Evolutionary conservation across 192 early-diverging fungal species (phyloP), one percentile per base, ranked within the genome.

Genomic region (Funneliformis geosporum): DNA sequence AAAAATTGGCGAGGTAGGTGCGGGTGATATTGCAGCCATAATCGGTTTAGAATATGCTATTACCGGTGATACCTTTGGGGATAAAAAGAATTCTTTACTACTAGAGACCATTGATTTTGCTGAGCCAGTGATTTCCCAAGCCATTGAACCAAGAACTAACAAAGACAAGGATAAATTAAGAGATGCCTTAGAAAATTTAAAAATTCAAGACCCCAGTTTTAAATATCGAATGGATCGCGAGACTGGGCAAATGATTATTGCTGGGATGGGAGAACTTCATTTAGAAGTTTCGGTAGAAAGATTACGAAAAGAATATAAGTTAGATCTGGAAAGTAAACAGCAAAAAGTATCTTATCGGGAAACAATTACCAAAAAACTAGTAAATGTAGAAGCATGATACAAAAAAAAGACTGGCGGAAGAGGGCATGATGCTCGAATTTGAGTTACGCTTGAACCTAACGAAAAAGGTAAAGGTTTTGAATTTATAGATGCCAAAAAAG

Each of bases 191-290:
- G 67, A 38, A 33, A 68, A 68, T 38, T 38, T 68, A 33, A 68
- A 68, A 68, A 38, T 68, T 28, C 67, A 68, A 68, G 67, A 68
- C 67, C 67, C 67, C 11, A 68, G 67, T 68, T 68, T 68, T 68
- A 68, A 68, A 38, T 68, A 68, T 68, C 28, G 67, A 7, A 68
- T 68, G 38, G 67, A 68, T 18, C n/a, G 67, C 8, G 67, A 68
- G 38, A 68, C 67, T 1, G 67, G 67, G 7, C 67, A 68, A 68
- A 68, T 68, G 67, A 68, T 68, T 68, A 68, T 68, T 38, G n/a
- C 67, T 38, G 67, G 67, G 5, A 68, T 68, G 67, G 67, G 67
- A 6, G 67, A 68, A 68, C 38, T 68, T 38, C 67, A 68, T 12
- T 68, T 68, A 38, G 67, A 68, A 68, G 67, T 68, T 68, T 68